Evolutionary conservation across 345 rosid species (phyloP), one percentile per base, ranked within the genome.

Genomic region (Lepidium didymum): DNA sequence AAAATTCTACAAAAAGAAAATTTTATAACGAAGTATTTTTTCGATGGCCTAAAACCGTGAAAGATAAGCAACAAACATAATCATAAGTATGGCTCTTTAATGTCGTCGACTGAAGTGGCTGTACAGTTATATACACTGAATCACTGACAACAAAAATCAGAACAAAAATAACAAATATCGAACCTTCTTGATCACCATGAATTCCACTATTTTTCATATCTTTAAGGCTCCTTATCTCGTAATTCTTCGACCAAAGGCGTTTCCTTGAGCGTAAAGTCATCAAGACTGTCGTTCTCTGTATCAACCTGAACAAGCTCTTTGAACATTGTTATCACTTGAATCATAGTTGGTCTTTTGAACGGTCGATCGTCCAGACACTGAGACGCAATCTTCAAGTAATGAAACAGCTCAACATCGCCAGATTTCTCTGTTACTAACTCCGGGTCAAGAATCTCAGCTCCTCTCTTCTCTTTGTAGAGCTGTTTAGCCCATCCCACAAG

Each of bases 401-500:
- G 82, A 43, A 84, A 50, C 16, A 93, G 89, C 89, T 88, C 98
- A 21, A 78, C 82, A 78, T 88, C 82, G 27, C 56, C 64, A 2
- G 92, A 84, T 37, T 87, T 92, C 54, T 85, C 94, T 41, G 81
- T 86, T 70, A 83, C 56, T 11, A 93, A 79, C 37, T 62, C 80
- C 0, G 83, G 86, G 75, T 93, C 98, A n/a, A 93, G 84, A 11
- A 93, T 90, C 62, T 93, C 84, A 16, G 75, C 87, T 67, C 82
- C 75, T 75, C 58, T 85, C 49, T 82, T 68, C 65, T 72, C 76
- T 41, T 79, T 87, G 1, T 86, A 90, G 9, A 88, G 96, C 79
- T 88, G 96, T 69, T 86, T 93, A 60, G 87, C 99, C 97, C 99
- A 93, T 41, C 99, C 99, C 1, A 93, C 99, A 16, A 93, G 85